Evolutionary conservation across 2,329 filamentous ascomycete species (phyloP), one percentile per base, ranked within the genome.

Genomic region (Fusarium sp.): DNA sequence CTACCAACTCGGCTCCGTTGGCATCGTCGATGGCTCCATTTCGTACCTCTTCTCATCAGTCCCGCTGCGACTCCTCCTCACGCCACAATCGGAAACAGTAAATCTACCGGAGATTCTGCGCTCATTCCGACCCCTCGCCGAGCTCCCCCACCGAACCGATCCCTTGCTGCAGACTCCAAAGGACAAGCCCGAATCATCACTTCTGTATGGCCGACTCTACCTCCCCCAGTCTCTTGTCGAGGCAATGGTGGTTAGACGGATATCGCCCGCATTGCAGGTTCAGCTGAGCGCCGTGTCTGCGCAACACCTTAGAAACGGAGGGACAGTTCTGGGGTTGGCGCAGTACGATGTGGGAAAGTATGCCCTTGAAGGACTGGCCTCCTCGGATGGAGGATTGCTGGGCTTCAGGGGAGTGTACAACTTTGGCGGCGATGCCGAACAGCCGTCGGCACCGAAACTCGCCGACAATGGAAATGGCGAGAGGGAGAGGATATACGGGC

Each of bases 11-110:
- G 95, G 95, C 70, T 97, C 93, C 48, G 90, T 97, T 18, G 97
- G 96, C 69, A 89, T 97, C 39, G 95, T 99, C 61, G 96, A 98
- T 85, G 97, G 97, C 81, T 98, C 95, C n/a, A 90, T 99, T 67
- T 97, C 95, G 16, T 99, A 98, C 84, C 90, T 99, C 64, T 98
- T 97, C 86, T 97, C 95, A 58, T 97, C 95, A 4, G 88, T 97
- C 10, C 92, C 95, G 14, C 88, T 98, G 66, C 85, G 87, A 43
- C 87, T 92, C 61, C 85, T 90, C 85, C 73, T 95, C 87, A 83
- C 87, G 13, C 90, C 88, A 13, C 90, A 91, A 83, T 97, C 94
- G 77, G 91, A 92, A 57, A 86, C 89, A 25, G 92, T 98, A 41
- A 91, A 95, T 16, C 86, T 99, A 11, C 92, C 92, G 35, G 89